phyloP scores from a whole-genome alignment of 331 rosid species.

The Cydonia oblonga region DNA sequence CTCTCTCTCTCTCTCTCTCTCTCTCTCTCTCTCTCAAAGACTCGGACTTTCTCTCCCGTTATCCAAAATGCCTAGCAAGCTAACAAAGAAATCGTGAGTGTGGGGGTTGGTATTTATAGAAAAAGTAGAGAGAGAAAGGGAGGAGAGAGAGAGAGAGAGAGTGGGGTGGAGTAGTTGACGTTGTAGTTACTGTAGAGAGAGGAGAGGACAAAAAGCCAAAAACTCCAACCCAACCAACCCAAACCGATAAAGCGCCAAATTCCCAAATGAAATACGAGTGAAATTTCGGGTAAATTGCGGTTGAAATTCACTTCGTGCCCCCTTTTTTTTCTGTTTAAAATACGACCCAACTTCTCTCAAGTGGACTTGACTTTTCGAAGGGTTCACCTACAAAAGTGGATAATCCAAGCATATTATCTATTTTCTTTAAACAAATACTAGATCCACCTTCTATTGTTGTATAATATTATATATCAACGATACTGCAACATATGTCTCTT shows the following conservation, averaged over 20 bases:
- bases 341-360: neutral
- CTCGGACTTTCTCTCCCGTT: neutral
- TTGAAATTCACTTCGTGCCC: neutral
- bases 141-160: neutral
- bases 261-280: constrained; percentile 8
- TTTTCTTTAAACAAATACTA: neutral
- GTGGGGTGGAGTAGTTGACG: constrained; percentile 25
- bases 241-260: neutral
- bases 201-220: neutral
- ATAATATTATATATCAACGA: no score
- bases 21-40: constrained; percentile 8
- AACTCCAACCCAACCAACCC: neutral
- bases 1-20: constrained; percentile 4
- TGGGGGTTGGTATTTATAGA: constrained; percentile 41
- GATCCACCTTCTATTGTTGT: neutral
- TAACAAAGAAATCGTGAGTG: neutral
- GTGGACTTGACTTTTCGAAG: constrained; percentile 11
- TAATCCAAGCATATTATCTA: neutral
- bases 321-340: neutral
- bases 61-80: constrained; percentile 7
- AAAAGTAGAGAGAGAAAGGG: neutral
- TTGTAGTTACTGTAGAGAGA: neutral
- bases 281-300: constrained; percentile 23
- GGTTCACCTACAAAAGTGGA: constrained; percentile 19
- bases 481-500: no score